phyloP scores from a whole-genome alignment of 192 early-diverging fungal genomes.

The Coemansia sp. region DNA sequence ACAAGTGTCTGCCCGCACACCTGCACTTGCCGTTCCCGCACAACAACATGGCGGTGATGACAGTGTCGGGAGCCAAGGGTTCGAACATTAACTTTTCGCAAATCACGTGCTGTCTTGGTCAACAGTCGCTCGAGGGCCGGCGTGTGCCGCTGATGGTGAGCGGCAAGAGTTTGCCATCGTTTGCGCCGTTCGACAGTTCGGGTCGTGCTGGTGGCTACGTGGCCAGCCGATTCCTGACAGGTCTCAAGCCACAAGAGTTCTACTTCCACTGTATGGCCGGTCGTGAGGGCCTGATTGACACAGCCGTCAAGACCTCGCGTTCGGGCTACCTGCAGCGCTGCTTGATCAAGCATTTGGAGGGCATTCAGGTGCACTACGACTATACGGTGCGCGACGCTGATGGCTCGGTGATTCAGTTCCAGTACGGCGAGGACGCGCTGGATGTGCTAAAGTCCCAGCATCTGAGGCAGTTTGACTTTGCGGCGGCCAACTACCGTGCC shows the following conservation, averaged over 20 bases:
- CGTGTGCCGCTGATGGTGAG: conserved; percentile 98
- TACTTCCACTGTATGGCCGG: conserved; percentile 98
- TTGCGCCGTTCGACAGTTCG: conserved; percentile 83
- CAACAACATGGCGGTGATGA: conserved; percentile 99
- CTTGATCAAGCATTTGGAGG: conserved; percentile 98
- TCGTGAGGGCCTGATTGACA: conserved; percentile 99
- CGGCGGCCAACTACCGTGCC: conserved; percentile 83
- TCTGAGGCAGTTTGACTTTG: conserved; percentile 88
- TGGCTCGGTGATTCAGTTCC: conserved; percentile 95
- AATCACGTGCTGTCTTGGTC: conserved; percentile 95
- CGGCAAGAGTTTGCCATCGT: conserved; percentile 94
- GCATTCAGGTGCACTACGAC: conserved; percentile 92
- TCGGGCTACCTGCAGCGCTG: conserved; percentile 99
- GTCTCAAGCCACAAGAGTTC: conserved; percentile 91
- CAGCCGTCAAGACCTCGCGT: conserved; percentile 98
- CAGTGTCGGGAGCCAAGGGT: conserved; percentile 97
- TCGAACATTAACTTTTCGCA: conserved; percentile 92
- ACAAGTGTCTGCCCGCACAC: conserved; percentile 34
- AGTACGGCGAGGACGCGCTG: conserved; percentile 96
- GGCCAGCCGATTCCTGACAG: conserved; percentile 96
- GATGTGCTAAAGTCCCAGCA: conserved; percentile 95
- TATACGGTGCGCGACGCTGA: conserved; percentile 94
- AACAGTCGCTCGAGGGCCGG: conserved; percentile 96
- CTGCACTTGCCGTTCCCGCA: conserved; percentile 73
- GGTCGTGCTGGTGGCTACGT: conserved; percentile 96